Evolutionary conservation across 202 grass and related monocot genomes (phyloP).

Genomic region (Saccharum hybrid): DNA sequence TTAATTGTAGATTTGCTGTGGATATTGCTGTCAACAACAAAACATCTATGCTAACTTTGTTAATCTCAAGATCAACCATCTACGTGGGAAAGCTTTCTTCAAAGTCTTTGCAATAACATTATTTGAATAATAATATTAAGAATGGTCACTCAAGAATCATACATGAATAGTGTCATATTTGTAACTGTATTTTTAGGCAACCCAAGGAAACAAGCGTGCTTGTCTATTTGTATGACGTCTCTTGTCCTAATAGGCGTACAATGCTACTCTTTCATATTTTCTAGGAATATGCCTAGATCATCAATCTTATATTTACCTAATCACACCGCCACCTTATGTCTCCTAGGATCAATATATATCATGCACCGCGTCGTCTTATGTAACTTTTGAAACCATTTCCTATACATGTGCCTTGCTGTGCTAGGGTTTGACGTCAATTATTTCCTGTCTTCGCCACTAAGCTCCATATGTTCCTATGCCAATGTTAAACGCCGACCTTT

Average conservation of each 20-base stretch:
- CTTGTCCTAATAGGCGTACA: too few species aligned
- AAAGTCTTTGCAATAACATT: too few species aligned
- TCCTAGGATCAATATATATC: background rate
- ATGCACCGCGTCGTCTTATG: fast-evolving
- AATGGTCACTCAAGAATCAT: too few species aligned
- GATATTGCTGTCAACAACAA: too few species aligned
- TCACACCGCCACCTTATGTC: fast-evolving
- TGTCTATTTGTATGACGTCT: background rate
- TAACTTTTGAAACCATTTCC: background rate
- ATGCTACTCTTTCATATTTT: too few species aligned
- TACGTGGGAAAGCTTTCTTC: background rate
- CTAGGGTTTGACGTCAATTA: background rate
- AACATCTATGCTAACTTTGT: too few species aligned
- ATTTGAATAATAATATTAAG: too few species aligned
- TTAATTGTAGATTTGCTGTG: too few species aligned
- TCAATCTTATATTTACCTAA: background rate
- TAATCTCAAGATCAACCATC: too few species aligned
- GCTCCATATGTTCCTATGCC: background rate
- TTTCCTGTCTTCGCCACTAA: fast-evolving
- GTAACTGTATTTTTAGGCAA: background rate
- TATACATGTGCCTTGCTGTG: background rate
- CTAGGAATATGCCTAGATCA: background rate
- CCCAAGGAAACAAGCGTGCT: background rate
- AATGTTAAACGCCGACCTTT: fast-evolving
- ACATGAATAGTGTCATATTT: too few species aligned